A percentile compares a stretch with the other conserved stretches of the same genome.
Conservation (phyloP, 2,329 filamentous ascomycete species). For the Colletotrichum sp. region DNA sequence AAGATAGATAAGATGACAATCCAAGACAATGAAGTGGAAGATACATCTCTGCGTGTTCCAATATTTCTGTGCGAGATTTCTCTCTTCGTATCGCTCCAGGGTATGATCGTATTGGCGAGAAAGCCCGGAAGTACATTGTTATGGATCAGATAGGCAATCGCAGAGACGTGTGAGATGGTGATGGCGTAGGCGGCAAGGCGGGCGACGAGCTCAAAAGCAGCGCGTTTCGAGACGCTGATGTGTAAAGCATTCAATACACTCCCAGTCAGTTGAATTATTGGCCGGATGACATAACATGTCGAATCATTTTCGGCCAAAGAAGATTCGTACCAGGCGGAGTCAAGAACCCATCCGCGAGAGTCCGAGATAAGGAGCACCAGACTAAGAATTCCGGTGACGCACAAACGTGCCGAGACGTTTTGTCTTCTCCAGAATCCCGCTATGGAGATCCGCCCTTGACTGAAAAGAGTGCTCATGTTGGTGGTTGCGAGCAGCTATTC, state of each 20-base stretch:
- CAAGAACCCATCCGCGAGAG: background rate
- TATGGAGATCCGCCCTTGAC: background rate
- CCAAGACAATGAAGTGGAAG: background rate
- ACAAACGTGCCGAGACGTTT: background rate
- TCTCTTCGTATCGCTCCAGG: background rate
- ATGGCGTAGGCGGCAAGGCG: background rate
- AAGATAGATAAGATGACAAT: background rate
- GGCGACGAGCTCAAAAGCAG: background rate
- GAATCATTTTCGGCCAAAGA: background rate
- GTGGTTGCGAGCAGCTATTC: background rate
- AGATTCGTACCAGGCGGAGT: background rate
- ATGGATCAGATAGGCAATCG: background rate
- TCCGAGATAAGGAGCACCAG: background rate
- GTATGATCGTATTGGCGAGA: background rate
- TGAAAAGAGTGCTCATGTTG: background rate
- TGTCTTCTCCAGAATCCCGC: background rate
- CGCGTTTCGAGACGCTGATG: background rate
- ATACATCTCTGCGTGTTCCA: background rate
- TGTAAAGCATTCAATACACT: background rate
- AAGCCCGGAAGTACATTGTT: background rate
- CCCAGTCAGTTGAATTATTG: conserved; percentile 23
- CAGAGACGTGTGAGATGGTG: background rate
- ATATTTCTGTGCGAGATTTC: background rate
- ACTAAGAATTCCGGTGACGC: background rate
- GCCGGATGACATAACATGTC: background rate